Evolutionary conservation across 1,284 basidiomycete species (phyloP).

Genomic region (Puccinia polysora): DNA sequence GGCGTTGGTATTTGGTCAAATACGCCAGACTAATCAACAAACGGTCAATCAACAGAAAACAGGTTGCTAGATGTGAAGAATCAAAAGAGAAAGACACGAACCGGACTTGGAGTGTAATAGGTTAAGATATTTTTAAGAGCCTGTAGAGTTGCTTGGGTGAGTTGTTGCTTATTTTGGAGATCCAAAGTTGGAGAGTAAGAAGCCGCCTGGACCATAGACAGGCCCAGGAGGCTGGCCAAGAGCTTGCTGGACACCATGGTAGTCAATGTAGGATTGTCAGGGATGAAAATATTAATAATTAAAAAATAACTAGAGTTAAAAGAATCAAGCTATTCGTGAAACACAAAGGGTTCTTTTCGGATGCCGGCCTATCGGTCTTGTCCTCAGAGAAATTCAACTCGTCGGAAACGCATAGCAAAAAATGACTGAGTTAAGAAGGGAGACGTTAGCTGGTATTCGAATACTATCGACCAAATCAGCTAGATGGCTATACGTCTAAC

Average conservation of each 20-base stretch:
- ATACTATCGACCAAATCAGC: background rate
- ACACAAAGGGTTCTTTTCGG: no score
- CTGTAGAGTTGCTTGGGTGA: background rate
- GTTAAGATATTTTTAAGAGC: conserved; percentile 11
- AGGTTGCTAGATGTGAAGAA: background rate
- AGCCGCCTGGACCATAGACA: conserved; percentile 9
- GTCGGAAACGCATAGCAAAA: background rate
- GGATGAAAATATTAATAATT: no score
- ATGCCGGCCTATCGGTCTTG: no score
- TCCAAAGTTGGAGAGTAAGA: conserved; percentile 12
- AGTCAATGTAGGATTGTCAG: no score
- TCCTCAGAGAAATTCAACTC: background rate
- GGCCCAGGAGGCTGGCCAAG: background rate
- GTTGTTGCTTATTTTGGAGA: background rate
- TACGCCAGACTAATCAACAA: background rate
- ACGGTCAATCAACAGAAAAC: background rate
- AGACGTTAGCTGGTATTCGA: background rate
- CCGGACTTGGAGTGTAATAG: conserved; percentile 7
- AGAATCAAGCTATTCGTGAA: no score
- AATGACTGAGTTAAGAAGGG: background rate
- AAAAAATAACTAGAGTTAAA: no score
- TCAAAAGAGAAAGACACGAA: background rate
- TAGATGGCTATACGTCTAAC: no score
- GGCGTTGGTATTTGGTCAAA: conserved; percentile 20
- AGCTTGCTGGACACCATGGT: no score